Percentiles rank a stretch among this genome's conserved stretches.
phyloP scores from a whole-genome alignment of 148 eudicot genomes.

The Silene conica region DNA sequence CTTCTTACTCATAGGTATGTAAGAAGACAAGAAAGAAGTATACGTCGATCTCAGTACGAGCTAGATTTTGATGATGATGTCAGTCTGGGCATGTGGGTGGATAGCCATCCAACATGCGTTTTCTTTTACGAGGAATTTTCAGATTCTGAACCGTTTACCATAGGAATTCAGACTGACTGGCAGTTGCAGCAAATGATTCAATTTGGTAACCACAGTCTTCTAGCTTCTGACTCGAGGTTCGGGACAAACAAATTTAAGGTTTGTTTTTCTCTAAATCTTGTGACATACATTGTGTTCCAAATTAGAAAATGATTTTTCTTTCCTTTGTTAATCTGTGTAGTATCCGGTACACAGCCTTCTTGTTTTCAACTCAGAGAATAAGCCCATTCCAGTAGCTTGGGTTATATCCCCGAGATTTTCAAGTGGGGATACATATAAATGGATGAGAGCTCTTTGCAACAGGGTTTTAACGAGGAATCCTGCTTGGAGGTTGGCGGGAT shows the following conservation, averaged over 20 bases:
- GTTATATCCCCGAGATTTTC: slow-evolving; percentile 70
- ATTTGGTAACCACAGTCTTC: slow-evolving; percentile 74
- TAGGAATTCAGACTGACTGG: slow-evolving; percentile 96
- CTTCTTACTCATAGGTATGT: slow-evolving; percentile 89
- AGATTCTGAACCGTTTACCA: slow-evolving; percentile 59
- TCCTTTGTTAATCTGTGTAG: slow-evolving; percentile 40
- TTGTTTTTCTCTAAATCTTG: slow-evolving; percentile 17
- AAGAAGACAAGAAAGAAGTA: slow-evolving; percentile 82
- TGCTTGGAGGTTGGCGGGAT: slow-evolving; percentile 87
- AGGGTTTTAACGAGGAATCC: slow-evolving; percentile 72
- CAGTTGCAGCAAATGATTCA: slow-evolving; percentile 95
- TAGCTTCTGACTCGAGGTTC: slow-evolving; percentile 76
- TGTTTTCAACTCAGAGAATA: slow-evolving; percentile 90
- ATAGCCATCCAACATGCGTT: slow-evolving; percentile 56
- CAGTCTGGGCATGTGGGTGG: slow-evolving; percentile 83
- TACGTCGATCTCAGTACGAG: slow-evolving; percentile 67
- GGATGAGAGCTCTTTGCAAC: slow-evolving; percentile 96
- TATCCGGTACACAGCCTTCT: slow-evolving; percentile 86
- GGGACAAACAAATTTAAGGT: slow-evolving; percentile 88
- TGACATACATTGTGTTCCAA: not conserved
- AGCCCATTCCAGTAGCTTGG: slow-evolving; percentile 97
- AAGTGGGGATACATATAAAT: slow-evolving; percentile 53
- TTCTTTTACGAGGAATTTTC: slow-evolving; percentile 83
- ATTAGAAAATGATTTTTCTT: slow-evolving; percentile 19
- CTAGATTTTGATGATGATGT: slow-evolving; percentile 79